Base-by-base conservation (phyloP, 352 stramenopile species). In the Pythium myriotylum region DNA sequence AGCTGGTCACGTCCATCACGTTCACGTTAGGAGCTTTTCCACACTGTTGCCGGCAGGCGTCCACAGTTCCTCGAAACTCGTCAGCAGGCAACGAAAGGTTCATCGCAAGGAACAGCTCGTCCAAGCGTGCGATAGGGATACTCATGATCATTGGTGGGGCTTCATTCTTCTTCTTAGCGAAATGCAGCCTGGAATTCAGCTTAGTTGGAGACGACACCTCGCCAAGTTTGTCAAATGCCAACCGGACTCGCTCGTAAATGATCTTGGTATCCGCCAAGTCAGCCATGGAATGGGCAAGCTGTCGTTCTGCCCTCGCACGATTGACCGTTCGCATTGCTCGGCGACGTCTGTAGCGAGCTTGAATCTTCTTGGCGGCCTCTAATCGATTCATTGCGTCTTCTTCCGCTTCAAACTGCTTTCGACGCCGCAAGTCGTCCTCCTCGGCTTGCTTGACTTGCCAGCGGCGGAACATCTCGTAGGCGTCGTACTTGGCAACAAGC, bases 381-480 rank as follows among this genome's bases (percentile, higher is more conserved):
- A 77, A 26, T 0, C 74, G 65, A 27, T 72, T 54, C 7, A 9
- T 51, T 1, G 26, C 32, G 0, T 74, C 67, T 37, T 73, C 37
- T 2, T 79, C 67, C 0, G 58, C 68, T 43, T 84, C 55, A 5
- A 83, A 72, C 14, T 59, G 55, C 13, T 67, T 49, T 4, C 68
- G 35, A 0, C 77, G 71, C 17, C 41, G 45, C 1, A 51, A 41
- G 54, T 94, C 81, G 5, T 92, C 80, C 9, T 72, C 51, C 54
- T 82, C 70, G 0, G 78, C 85, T 48, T 89, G 75, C 40, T 67
- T 53, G 3, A 73, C 67, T 65, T 94, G 85, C 80, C 85, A 92
- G 17, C 74, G 76, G 13, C 81, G 76, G 60, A 92, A 94, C 9
- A 70, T 48, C 39, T 88, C 83, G 32, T 83, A 87, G 1, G 61